Base-by-base conservation (phyloP, 306 rosid species). In the Quercus agrifolia region DNA sequence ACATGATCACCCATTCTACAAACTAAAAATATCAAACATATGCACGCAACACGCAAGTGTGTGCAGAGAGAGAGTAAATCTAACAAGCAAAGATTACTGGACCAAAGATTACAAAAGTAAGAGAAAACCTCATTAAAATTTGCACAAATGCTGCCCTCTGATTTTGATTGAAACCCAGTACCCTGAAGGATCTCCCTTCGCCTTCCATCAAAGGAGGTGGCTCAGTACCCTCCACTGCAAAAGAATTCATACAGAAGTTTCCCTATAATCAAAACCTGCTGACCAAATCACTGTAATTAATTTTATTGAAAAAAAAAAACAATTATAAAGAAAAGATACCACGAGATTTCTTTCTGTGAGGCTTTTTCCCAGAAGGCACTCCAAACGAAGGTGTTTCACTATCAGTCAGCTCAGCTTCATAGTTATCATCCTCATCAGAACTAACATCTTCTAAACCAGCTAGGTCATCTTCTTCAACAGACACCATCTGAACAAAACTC, bases 381-480 rank as follows among this genome's bases (percentile, higher is more conserved):
- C 94, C 96, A 31, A 89, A 57, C 51, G 97, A 86, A 77, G 91
- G 87, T 82, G 98, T 79, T 81, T 95, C 99, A 31, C 97, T 92
- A 20, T 95, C 99, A 12, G 91, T 87, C 85, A 90, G 86, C 1
- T 95, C 98, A 71, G 94, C 99, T 85, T 93, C 99, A 82, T 93
- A 93, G 84, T 93, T 95, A 79, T 93, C 99, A 78, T 95, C 99
- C 89, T 95, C 99, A 52, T 95, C 99, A 79, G 99, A 91, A 85
- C 99, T 93, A 46, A 93, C 93, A 89, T 93, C 98, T 82, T 93
- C 94, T 79, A 95, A 85, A 81, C 99, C 99, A 84, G 99, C 99
- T 70, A 95, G 99, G 82, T 95, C 99, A 75, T 95, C 99, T 31
- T 95, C 99, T 84, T 95, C 99, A 84, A 95, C 98, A 28, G 99